These are phyloP conservation scores for Pleoardoris graminearum DNA, from an alignment of 2,329 filamentous ascomycete genomes.

Conservation along the genomic window DNA sequence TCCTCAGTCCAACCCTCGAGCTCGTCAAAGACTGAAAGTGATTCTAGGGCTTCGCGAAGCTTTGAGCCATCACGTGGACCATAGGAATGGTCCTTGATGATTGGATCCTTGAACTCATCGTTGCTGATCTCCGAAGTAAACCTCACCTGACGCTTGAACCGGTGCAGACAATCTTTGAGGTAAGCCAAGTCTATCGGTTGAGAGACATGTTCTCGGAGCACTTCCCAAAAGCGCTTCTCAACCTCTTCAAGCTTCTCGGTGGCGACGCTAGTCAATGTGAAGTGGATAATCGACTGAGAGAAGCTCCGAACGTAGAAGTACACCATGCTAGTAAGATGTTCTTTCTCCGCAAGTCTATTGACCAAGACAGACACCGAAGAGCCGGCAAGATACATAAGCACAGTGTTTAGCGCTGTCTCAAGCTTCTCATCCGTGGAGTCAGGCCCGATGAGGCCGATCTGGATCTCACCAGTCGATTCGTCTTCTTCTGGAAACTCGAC, in stretches of 20 bases:
- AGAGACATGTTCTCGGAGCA: conserved; percentile 77
- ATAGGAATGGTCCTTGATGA: conserved; percentile 92
- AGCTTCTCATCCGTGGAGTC: conserved; percentile 67
- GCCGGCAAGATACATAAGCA: conserved; percentile 85
- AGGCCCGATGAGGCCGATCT: conserved; percentile 85
- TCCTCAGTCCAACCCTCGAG: conserved; percentile 79
- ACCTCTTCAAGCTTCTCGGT: conserved; percentile 83
- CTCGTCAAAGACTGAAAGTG: conserved; percentile 60
- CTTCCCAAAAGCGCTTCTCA: conserved; percentile 80
- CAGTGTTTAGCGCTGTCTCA: conserved; percentile 73
- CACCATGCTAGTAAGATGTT: conserved; percentile 86
- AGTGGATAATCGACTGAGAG: conserved; percentile 80
- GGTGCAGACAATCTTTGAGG: conserved; percentile 80
- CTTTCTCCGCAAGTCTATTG: conserved; percentile 88
- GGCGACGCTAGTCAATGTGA: conserved; percentile 83
- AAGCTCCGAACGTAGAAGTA: conserved; percentile 78
- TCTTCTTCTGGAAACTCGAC: conserved; percentile 96
- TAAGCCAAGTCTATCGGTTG: conserved; percentile 89
- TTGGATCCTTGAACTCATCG: conserved; percentile 77
- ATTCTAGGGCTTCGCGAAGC: conserved; percentile 46
- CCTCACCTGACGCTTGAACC: conserved; percentile 79
- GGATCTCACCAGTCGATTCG: conserved; percentile 86
- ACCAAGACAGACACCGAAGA: conserved; percentile 92
- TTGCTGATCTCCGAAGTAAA: conserved; percentile 81
- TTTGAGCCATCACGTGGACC: conserved; percentile 76